phyloP scores from a whole-genome alignment of 495 filamentous ascomycete species.

The Glutinoglossum americanum region DNA sequence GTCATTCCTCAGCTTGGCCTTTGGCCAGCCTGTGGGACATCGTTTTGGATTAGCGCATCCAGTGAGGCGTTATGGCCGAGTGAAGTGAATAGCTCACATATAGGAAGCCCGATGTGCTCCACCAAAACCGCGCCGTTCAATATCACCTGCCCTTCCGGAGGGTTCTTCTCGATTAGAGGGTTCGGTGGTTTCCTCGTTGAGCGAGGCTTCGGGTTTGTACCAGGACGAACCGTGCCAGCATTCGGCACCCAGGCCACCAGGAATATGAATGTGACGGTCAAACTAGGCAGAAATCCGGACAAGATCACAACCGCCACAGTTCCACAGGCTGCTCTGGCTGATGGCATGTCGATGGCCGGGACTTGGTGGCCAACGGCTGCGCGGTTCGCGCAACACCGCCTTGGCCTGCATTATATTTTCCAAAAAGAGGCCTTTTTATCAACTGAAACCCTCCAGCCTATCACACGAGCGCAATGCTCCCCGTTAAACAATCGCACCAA shows the following conservation, averaged over 20 bases:
- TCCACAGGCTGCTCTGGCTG: background rate
- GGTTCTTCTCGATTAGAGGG: background rate
- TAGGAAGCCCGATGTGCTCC: background rate
- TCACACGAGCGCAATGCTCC: background rate
- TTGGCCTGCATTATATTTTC: background rate
- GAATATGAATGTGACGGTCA: background rate
- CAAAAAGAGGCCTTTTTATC: background rate
- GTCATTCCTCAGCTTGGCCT: background rate
- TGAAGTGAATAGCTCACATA: background rate
- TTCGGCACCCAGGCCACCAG: background rate
- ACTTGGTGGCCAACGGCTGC: background rate
- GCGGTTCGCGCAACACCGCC: background rate
- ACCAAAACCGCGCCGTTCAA: background rate
- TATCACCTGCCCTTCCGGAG: background rate
- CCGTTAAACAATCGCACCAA: background rate
- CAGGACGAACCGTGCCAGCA: background rate
- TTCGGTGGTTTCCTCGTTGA: background rate
- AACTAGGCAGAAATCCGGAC: background rate
- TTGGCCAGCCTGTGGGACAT: background rate
- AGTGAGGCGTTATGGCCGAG: background rate
- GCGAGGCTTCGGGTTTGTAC: background rate
- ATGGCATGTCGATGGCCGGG: background rate
- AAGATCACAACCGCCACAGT: background rate
- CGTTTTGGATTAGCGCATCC: slow-evolving; percentile 1
- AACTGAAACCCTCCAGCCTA: background rate